Base-by-base conservation (phyloP, 2,329 filamentous ascomycete genomes). In the Elsinoe australis region DNA sequence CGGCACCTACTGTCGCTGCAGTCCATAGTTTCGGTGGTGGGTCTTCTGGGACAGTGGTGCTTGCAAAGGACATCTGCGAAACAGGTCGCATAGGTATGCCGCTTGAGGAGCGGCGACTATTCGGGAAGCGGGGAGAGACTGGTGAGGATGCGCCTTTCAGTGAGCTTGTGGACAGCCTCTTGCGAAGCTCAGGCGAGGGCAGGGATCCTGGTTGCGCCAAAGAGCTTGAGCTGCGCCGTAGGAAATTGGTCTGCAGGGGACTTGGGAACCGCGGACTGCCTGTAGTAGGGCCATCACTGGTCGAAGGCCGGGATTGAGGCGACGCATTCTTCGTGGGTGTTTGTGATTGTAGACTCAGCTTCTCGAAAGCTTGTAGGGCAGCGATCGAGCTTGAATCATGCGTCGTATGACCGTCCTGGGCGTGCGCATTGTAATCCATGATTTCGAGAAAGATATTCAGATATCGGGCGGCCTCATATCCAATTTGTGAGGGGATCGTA, bases 1-100 rank as follows among this genome's bases (percentile, higher is more conserved):
- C 73, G 29, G 45, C 26, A 12, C 21, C 39, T 72, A 48, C 45
- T 2, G 19, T 48, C 2, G 45, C 45, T 15, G 45, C 45, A 6
- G 45, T 48, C 6, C 21, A 21, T 4, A 33, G 45, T 22, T 47
- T 47, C 14, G 34, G 34, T 17, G 33, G 12, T 7, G n/a, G n/a
- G n/a, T 34, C 34, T 29, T 48, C 45, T 18, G 32, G 12, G 1
- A 36, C 24, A 7, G 31, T 15, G 18, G 45, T 31, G 32, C 45
- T 36, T 8, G 32, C 31, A 12, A 48, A 29, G 10, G 45, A 48
- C 22, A 36, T 48, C n/a, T 18, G 28, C 21, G 45, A 48, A 4
- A 28, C 14, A n/a, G 45, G 45, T 3, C 45, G 45, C 5, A 28
- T 9, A 5, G 45, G 45, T 9, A 48, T 34, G n/a, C 33, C 33